These are phyloP conservation scores for Dothidotthia symphoricarpi DNA, from an alignment of 2,329 filamentous ascomycete genomes.

Conservation along the genomic window DNA sequence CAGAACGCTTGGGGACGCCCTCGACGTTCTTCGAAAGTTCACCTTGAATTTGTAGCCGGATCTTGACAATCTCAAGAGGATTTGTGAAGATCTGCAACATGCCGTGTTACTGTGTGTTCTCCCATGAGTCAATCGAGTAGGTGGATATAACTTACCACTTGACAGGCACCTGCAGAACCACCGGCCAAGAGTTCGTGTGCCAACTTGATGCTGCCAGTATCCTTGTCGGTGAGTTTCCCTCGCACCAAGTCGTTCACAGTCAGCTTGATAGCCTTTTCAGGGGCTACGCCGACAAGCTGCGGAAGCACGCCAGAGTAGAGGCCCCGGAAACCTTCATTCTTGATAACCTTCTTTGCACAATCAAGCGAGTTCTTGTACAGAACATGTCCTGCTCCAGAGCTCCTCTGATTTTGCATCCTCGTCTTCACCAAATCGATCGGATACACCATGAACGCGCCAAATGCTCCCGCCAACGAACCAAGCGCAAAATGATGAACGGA, in stretches of 20 bases:
- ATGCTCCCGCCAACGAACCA: conserved; percentile 87
- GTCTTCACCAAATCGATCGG: conserved; percentile 99
- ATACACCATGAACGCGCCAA: conserved; percentile 99
- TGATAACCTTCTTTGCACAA: conserved; percentile 88
- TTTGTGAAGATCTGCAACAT: conserved; percentile 80
- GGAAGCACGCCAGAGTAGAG: conserved; percentile 93
- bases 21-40: conserved; percentile 88
- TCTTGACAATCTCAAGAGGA: conserved; percentile 98
- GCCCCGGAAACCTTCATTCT: conserved; percentile 85
- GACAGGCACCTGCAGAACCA: conserved; percentile 85
- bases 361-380: conserved; percentile 97
- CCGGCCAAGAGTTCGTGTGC: conserved; percentile 79
- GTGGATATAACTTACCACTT: conserved; percentile 68
- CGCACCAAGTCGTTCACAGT: conserved; percentile 96
- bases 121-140: background rate
- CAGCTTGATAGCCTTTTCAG: conserved; percentile 98
- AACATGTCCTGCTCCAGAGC: conserved; percentile 71
- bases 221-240: conserved; percentile 68
- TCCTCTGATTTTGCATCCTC: conserved; percentile 94
- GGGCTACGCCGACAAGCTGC: conserved; percentile 95
- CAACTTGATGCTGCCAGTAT: conserved; percentile 69
- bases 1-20: conserved; percentile 79
- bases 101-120: conserved; percentile 14
- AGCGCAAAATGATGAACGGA: conserved; percentile 88
- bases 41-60: conserved; percentile 94